Evolutionary conservation across 805 yeast species (phyloP).

Genomic region (Suhomyces xylopsoci): DNA sequence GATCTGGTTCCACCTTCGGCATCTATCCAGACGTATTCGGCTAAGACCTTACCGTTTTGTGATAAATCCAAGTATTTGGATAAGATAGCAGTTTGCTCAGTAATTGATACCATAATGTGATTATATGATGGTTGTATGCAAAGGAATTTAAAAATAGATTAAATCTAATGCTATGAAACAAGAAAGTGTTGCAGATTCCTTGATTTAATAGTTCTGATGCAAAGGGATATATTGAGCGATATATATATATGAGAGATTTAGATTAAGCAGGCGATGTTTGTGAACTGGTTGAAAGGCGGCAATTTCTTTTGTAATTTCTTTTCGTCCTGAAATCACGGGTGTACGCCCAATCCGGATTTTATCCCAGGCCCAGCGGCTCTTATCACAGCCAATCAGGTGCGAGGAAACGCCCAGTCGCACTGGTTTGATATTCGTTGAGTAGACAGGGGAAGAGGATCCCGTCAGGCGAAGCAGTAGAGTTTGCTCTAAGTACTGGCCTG

Average conservation of each 20-base stretch:
- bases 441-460: neutral
- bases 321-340: neutral
- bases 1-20: conserved; percentile 88
- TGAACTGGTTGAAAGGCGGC: neutral
- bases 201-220: neutral
- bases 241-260: neutral
- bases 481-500: neutral
- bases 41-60: conserved; percentile 83
- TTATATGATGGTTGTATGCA: neutral
- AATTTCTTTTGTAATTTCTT: neutral
- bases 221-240: neutral
- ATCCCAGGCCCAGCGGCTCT: neutral
- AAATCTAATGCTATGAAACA: neutral
- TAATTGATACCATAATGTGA: conserved; percentile 33
- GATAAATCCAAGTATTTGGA: conserved; percentile 79
- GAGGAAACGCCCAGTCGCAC: neutral
- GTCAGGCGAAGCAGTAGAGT: neutral
- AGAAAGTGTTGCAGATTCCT: neutral
- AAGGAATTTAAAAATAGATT: neutral
- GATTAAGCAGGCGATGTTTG: neutral
- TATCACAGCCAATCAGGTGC: conserved; percentile 2
- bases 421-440: neutral
- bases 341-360: neutral
- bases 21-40: conserved; percentile 98
- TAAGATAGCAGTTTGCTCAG: conserved; percentile 75